Base-by-base conservation (phyloP, 2,329 filamentous ascomycete genomes). In the Fragosphaeria purpurea region DNA sequence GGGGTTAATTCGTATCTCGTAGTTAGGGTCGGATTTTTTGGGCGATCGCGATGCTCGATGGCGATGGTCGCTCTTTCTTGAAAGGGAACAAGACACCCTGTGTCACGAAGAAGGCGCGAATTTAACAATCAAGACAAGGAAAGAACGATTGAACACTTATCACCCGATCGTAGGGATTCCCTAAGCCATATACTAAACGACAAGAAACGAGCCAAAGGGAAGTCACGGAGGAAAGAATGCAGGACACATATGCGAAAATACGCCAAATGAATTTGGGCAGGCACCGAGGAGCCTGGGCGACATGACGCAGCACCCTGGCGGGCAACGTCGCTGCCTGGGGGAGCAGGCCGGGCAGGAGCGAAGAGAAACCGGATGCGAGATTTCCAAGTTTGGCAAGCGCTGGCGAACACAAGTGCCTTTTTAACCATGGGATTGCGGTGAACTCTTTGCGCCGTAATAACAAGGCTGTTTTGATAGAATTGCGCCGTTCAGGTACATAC, bases 331-430 rank as follows among this genome's bases (percentile, higher is more conserved):
- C 50, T 52, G 50, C 46, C 50, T 52, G 42, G 50, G 35, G 22
- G 22, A 22, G 22, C 22, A 22, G 22, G 22, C 22, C 41, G 47
- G 46, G 46, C 44, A 45, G 13, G 38, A 49, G 44, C 49, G 53
- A 51, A 48, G 53, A 49, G 32, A 50, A 48, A 53, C 52, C 52
- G 52, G 52, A 41, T 42, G 30, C 30, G 10, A 12, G 31, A 7
- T 22, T 33, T 37, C 7, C 35, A 37, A 37, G 35, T 37, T 22
- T 22, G 22, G 22, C 22, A 22, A 22, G 22, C 22, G 22, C 22
- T 22, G 22, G 22, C 22, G 22, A 22, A 22, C 2, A 22, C 22
- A 22, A 22, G 22, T 22, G 22, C 22, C 22, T 22, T 22, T 22
- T 22, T 22, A 22, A 22, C 22, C 22, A 22, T 22, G 22, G 22